Percentiles rank a stretch among this genome's conserved stretches.
phyloP scores from a whole-genome alignment of 2,329 filamentous ascomycete species.

The Fusarium hostae region DNA sequence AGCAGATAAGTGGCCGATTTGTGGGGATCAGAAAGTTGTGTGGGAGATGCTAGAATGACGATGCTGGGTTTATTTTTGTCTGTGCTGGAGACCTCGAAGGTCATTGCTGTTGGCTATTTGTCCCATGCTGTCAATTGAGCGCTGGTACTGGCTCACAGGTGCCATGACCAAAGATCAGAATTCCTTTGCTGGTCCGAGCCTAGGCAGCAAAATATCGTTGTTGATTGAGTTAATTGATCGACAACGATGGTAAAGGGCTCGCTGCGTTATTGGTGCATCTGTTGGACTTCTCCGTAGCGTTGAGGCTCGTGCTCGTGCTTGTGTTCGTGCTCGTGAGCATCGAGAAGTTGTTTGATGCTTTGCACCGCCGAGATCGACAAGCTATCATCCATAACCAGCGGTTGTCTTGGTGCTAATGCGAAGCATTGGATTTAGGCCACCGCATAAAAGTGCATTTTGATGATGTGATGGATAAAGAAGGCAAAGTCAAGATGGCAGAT shows the following conservation, averaged over 20 bases:
- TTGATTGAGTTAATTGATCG: conserved; percentile 11
- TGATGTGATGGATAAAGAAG: not conserved
- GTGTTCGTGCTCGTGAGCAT: conserved; percentile 21
- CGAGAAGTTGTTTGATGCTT: conserved; percentile 13
- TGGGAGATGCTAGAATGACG: conserved; percentile 22
- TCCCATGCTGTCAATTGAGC: conserved; percentile 17
- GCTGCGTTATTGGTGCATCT: conserved; percentile 16
- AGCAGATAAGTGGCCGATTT: conserved; percentile 25
- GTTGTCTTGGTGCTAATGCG: conserved; percentile 22
- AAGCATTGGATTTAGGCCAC: conserved; percentile 28
- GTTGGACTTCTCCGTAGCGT: conserved; percentile 3
- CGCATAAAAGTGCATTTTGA: conserved; percentile 21
- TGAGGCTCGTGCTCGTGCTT: conserved; percentile 33
- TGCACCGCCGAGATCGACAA: conserved; percentile 16
- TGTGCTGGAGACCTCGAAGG: conserved; percentile 8
- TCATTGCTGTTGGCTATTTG: not conserved
- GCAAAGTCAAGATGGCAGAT: not conserved
- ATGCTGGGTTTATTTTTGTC: conserved; percentile 19
- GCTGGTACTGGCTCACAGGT: not conserved
- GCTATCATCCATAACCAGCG: not conserved
- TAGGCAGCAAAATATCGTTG: conserved; percentile 32
- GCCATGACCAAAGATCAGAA: conserved; percentile 4
- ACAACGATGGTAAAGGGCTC: conserved; percentile 2
- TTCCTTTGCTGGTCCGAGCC: not conserved
- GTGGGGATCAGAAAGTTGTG: conserved; percentile 23